A percentile compares a stretch with the other conserved stretches of the same genome.
Conservation (phyloP, 805 yeast genomes). For the Myxozyma melibiosi region DNA sequence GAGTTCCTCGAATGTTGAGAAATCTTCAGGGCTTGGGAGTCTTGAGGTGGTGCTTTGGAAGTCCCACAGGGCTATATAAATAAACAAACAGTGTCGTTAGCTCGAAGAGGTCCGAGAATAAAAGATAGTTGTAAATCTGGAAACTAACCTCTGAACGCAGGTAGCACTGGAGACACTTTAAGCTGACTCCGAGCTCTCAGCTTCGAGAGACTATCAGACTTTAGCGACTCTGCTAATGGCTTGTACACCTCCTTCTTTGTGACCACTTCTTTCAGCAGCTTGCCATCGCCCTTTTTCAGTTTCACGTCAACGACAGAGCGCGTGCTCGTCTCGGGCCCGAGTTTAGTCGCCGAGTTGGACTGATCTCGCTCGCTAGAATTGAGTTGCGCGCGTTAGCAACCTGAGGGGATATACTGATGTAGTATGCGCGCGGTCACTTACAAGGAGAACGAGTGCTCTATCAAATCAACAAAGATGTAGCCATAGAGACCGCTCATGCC, state of each 20-base stretch:
- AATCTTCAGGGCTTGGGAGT: background rate
- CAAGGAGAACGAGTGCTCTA: slow-evolving; percentile 53
- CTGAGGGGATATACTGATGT: background rate
- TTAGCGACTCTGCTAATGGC: slow-evolving; percentile 29
- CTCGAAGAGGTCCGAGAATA: background rate
- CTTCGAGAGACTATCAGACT: slow-evolving; percentile 22
- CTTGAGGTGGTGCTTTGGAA: slow-evolving; percentile 16
- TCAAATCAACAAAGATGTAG: slow-evolving; percentile 75
- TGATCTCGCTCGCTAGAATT: slow-evolving; percentile 53
- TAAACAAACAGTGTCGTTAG: background rate
- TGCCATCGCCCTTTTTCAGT: slow-evolving; percentile 36
- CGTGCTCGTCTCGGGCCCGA: slow-evolving; percentile 53
- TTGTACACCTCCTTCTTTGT: slow-evolving; percentile 36
- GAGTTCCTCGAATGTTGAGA: slow-evolving; percentile 11
- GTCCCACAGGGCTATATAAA: slow-evolving; percentile 62
- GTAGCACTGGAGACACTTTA: slow-evolving; percentile 58
- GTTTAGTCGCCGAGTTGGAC: slow-evolving; percentile 51
- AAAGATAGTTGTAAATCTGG: too few species aligned
- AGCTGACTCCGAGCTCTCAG: slow-evolving; percentile 45
- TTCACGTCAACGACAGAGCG: slow-evolving; percentile 49
- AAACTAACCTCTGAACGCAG: slow-evolving; percentile 39
- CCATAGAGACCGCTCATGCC: slow-evolving; percentile 82
- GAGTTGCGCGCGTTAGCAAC: background rate
- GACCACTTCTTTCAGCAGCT: slow-evolving; percentile 38
- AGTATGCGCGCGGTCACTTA: slow-evolving; percentile 38